A percentile compares a stretch with the other conserved stretches of the same genome.
Evolutionary conservation across 352 stramenopile genomes (phyloP).

Genomic region (Phytophthora cactorum): DNA sequence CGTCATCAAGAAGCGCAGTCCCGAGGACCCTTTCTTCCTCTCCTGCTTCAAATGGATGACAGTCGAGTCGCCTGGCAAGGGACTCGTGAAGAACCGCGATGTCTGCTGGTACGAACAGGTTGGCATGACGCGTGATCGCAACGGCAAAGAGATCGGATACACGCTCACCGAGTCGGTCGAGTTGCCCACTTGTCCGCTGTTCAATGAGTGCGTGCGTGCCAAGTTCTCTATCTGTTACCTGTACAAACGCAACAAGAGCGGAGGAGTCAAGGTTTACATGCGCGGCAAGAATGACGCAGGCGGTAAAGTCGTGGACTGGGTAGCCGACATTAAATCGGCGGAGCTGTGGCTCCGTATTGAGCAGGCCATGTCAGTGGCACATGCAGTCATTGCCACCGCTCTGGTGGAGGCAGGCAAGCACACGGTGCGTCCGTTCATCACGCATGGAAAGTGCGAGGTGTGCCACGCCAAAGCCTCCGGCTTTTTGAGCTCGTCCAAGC

Average conservation of each 20-base stretch:
- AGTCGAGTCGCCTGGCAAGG: constrained; percentile 69
- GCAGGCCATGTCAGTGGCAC: constrained; percentile 51
- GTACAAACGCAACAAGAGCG: constrained; percentile 77
- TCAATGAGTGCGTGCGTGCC: constrained; percentile 71
- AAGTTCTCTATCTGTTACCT: constrained; percentile 80
- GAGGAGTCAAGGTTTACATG: constrained; percentile 81
- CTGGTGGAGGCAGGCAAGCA: constrained; percentile 60
- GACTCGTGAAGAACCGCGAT: constrained; percentile 80
- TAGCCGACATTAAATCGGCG: constrained; percentile 74
- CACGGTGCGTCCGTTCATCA: constrained; percentile 33
- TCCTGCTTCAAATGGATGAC: constrained; percentile 88
- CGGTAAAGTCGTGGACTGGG: constrained; percentile 75
- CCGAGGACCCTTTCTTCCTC: constrained; percentile 67
- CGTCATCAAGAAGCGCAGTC: constrained; percentile 58
- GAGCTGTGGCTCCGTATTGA: constrained; percentile 77
- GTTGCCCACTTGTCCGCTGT: constrained; percentile 63
- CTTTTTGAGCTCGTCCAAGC: constrained; percentile 64
- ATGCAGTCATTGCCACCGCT: constrained; percentile 61
- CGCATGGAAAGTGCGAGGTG: constrained; percentile 63
- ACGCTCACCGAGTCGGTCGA: constrained; percentile 81
- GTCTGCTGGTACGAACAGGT: constrained; percentile 85
- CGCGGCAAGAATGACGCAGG: constrained; percentile 73
- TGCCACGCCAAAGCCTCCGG: constrained; percentile 61
- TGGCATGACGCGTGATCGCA: constrained; percentile 65
- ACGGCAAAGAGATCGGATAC: constrained; percentile 85